These are phyloP conservation scores for Thermochaetoides thermophila DNA, from an alignment of 495 filamentous ascomycete genomes.

Conservation along the genomic window DNA sequence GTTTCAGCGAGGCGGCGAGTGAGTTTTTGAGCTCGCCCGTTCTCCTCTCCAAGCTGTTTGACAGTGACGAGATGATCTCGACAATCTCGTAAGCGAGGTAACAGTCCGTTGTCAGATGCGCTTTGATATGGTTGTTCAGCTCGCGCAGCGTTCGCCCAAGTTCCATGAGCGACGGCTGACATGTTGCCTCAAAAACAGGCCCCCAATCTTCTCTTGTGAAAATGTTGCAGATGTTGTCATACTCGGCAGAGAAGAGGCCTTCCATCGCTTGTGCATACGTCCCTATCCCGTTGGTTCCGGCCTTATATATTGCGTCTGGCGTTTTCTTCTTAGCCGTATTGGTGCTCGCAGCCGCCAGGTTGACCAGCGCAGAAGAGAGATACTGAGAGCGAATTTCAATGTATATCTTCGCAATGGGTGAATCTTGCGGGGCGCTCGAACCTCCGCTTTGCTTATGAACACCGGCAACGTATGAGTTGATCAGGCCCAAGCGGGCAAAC, in stretches of 20 bases:
- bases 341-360: slow-evolving; percentile 73
- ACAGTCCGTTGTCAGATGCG: slow-evolving; percentile 81
- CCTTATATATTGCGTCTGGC: slow-evolving; percentile 66
- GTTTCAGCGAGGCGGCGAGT: slow-evolving; percentile 72
- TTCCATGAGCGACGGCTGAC: slow-evolving; percentile 57
- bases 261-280: slow-evolving; percentile 81
- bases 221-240: slow-evolving; percentile 70
- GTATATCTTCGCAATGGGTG: slow-evolving; percentile 56
- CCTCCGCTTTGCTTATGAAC: slow-evolving; percentile 16
- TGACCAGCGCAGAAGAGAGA: slow-evolving; percentile 60
- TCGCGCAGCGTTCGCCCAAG: slow-evolving; percentile 77
- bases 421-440: slow-evolving; percentile 41
- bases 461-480: slow-evolving; percentile 33
- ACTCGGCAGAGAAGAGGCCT: slow-evolving; percentile 70
- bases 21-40: slow-evolving; percentile 76
- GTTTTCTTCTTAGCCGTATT: slow-evolving; percentile 74
- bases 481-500: slow-evolving; percentile 31
- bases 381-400: slow-evolving; percentile 76
- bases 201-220: slow-evolving; percentile 78
- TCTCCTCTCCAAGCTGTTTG: slow-evolving; percentile 60
- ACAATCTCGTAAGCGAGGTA: slow-evolving; percentile 94
- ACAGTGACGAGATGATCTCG: slow-evolving; percentile 72
- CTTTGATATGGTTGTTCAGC: slow-evolving; percentile 75
- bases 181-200: slow-evolving; percentile 60
- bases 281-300: slow-evolving; percentile 86